Evolutionary conservation across 768 basidiomycete genomes (phyloP).

Genomic region (Hericium rajendrae): DNA sequence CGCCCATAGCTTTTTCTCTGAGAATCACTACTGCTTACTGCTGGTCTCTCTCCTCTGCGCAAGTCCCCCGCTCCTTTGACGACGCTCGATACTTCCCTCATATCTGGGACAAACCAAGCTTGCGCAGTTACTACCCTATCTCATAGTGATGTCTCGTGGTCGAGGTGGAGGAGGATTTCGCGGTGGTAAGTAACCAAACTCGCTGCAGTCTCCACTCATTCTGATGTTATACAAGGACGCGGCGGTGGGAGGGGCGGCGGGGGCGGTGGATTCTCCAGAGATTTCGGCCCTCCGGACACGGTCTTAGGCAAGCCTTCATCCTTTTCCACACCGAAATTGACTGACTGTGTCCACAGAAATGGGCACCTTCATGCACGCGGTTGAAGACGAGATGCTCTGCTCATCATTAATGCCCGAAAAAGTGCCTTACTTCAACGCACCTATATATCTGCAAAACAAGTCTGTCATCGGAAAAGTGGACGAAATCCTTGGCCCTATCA

Average conservation of each 20-base stretch:
- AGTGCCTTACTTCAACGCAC: slow-evolving; percentile 98
- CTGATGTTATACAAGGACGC: too few relatives aligned
- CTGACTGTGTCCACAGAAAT: slow-evolving; percentile 49
- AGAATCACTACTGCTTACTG: too few relatives aligned
- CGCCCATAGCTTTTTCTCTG: too few relatives aligned
- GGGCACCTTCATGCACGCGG: slow-evolving; percentile 87
- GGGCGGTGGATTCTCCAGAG: slow-evolving; percentile 62
- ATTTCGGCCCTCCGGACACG: slow-evolving; percentile 69
- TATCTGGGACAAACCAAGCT: too few relatives aligned
- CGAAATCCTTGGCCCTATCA: slow-evolving; percentile 98
- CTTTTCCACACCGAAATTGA: slow-evolving; percentile 5
- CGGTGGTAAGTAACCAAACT: slow-evolving; percentile 28
- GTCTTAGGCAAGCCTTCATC: slow-evolving; percentile 50
- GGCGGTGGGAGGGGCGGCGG: slow-evolving; percentile 39
- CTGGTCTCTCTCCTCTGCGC: too few relatives aligned
- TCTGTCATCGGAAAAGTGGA: slow-evolving; percentile 94
- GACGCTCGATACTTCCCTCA: too few relatives aligned
- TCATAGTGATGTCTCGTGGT: slow-evolving; percentile 39
- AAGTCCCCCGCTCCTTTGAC: too few relatives aligned
- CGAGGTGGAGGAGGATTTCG: slow-evolving; percentile 32
- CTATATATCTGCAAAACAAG: slow-evolving; percentile 96
- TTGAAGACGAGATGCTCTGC: slow-evolving; percentile 98
- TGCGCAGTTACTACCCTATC: too few relatives aligned
- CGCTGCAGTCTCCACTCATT: too few relatives aligned
- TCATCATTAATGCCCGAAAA: slow-evolving; percentile 75